Evolutionary conservation across 1,139 yeast species (phyloP).

Genomic region (Candida pseudocylindracea): DNA sequence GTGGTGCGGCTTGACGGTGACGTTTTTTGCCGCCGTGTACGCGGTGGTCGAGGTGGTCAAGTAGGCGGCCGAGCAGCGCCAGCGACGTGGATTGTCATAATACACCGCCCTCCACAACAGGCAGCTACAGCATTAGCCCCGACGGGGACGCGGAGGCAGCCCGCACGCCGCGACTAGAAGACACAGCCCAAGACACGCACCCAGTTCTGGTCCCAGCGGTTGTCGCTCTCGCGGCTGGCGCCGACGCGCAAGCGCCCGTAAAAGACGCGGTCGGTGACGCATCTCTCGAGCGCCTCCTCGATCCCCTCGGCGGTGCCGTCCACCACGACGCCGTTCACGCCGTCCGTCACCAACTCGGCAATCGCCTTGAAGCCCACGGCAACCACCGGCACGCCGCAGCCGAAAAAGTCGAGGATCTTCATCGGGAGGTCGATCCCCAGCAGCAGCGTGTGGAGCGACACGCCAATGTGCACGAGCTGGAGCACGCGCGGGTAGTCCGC

Average conservation of each 20-base stretch:
- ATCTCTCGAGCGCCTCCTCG: not conserved
- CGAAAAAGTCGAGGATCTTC: constrained; percentile 94
- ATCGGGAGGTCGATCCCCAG: constrained; percentile 91
- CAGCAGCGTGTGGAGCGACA: constrained; percentile 78
- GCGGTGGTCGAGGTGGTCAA: too few relatives aligned
- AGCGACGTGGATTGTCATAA: too few relatives aligned
- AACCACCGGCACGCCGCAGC: constrained; percentile 85
- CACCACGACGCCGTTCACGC: constrained; percentile 20
- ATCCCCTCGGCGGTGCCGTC: not conserved
- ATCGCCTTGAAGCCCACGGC: constrained; percentile 59
- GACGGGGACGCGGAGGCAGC: too few relatives aligned
- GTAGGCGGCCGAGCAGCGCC: too few relatives aligned
- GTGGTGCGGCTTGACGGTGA: too few relatives aligned
- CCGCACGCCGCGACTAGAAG: too few relatives aligned
- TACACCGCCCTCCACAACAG: too few relatives aligned
- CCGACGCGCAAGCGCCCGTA: constrained; percentile 1
- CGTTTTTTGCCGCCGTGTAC: too few relatives aligned
- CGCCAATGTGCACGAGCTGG: constrained; percentile 65
- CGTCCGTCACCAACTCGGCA: constrained; percentile 29
- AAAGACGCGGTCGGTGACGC: not conserved
- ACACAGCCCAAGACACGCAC: too few relatives aligned
- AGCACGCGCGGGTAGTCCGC: constrained; percentile 67
- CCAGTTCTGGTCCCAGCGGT: too few relatives aligned
- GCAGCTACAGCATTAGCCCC: too few relatives aligned
- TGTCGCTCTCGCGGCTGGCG: too few relatives aligned